Base-by-base conservation (phyloP, 345 rosid species). In the Lepidium africanum region DNA sequence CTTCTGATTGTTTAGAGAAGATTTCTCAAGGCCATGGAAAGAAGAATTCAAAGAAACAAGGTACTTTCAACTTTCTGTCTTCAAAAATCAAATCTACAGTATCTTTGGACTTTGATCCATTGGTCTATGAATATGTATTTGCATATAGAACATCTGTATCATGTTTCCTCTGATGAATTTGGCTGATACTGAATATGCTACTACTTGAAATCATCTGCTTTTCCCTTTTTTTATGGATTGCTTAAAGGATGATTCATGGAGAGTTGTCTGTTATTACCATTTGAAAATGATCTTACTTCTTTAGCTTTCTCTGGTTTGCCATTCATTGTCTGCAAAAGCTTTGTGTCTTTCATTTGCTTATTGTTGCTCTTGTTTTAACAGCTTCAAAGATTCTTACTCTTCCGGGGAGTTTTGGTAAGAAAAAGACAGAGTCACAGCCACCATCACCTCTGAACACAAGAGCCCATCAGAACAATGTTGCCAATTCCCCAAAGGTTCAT, bases 361-460 rank as follows among this genome's bases (percentile, higher is more conserved):
- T 67, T 66, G 14, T 67, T 68, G 59, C 13, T 19, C 19, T 35
- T 47, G 12, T 63, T 71, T 15, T 77, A 50, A 58, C 82, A 84
- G 96, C 87, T 45, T 78, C 88, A 49, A 57, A 72, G 76, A 40
- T 59, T 63, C 66, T 80, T 74, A 85, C 75, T n/a, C 68, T 75
- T 43, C 58, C 88, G 6, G 71, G 81, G 63, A 88, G 92, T 83
- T 80, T 85, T 17, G 86, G 86, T 60, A 81, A 78, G 80, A 84
- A 80, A 72, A 81, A 88, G 81, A 80, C 79, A 38, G 88, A 69
- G 69, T 59, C 86, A 76, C 80, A 65, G 50, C 78, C 82, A 25
- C 71, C 33, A 11, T 64, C 98, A 17, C 81, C 87, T 69, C 75
- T 50, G 38, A 65, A 56, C 25, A 69, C 56, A 57, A 76, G 75